Percentiles rank a stretch among this genome's conserved stretches.
These are phyloP conservation scores for Kwoniella pini DNA, from an alignment of 768 basidiomycete species.

Conservation along the genomic window DNA sequence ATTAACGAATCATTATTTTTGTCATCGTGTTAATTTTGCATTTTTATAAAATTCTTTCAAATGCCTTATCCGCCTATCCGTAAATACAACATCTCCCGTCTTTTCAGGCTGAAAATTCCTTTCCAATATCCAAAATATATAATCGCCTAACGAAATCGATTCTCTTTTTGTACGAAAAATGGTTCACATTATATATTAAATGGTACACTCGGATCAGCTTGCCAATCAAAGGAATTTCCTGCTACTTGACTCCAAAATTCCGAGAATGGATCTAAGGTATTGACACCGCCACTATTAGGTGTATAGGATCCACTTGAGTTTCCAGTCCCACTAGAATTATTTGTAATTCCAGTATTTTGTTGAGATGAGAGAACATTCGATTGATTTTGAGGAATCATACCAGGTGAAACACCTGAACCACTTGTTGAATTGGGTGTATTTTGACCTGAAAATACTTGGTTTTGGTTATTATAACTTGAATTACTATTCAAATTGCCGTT, in stretches of 20 bases:
- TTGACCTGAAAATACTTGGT: conserved; percentile 13
- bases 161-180: not conserved
- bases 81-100: too few species aligned
- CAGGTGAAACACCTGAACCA: not conserved
- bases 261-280: conserved; percentile 17
- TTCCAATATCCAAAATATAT: too few species aligned
- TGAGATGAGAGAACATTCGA: too few species aligned
- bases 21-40: too few species aligned
- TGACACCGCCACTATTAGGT: too few species aligned
- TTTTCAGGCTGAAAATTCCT: too few species aligned
- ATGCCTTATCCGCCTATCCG: too few species aligned
- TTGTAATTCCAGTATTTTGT: not conserved
- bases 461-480: not conserved
- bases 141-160: too few species aligned
- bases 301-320: too few species aligned
- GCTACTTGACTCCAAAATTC: conserved; percentile 48
- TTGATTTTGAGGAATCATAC: not conserved
- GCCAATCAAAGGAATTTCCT: conserved; percentile 43
- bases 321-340: not conserved
- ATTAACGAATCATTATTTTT: too few species aligned
- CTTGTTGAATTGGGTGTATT: conserved; percentile 19
- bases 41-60: too few species aligned
- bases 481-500: not conserved
- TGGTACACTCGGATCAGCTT: conserved; percentile 45
- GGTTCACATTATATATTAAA: conserved; percentile 35